Conservation (phyloP, 1,284 basidiomycete genomes). For the Coniferiporia sulphurascens region DNA sequence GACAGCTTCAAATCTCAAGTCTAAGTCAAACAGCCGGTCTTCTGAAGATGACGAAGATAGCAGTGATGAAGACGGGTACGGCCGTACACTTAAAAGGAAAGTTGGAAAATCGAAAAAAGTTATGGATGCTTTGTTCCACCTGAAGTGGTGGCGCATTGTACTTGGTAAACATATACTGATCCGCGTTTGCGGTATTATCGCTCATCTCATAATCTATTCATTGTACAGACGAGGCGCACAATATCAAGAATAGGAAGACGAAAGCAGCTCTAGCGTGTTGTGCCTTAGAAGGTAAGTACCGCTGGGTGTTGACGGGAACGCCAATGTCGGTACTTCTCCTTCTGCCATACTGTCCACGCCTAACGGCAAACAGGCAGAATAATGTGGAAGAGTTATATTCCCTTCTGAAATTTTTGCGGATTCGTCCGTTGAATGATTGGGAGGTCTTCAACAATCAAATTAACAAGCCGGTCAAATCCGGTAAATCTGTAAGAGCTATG, state of each 20-base stretch:
- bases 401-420: conserved; percentile 83
- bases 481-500: conserved; percentile 69
- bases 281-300: conserved; percentile 70
- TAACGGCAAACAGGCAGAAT: conserved; percentile 56
- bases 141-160: conserved; percentile 84
- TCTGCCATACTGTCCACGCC: neutral
- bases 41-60: conserved; percentile 31
- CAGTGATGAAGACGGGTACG: conserved; percentile 36
- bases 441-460: conserved; percentile 76
- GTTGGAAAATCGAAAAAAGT: conserved; percentile 35
- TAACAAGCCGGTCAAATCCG: conserved; percentile 73
- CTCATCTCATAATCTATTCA: neutral
- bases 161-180: conserved; percentile 49
- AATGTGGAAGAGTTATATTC: conserved; percentile 87
- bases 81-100: conserved; percentile 34
- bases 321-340: conserved; percentile 59
- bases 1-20: conserved; percentile 22
- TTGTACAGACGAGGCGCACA: conserved; percentile 86
- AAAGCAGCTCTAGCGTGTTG: conserved; percentile 81
- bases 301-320: conserved; percentile 90
- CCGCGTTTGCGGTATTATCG: neutral
- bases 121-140: conserved; percentile 70
- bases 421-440: conserved; percentile 82
- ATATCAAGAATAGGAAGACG: conserved; percentile 91
- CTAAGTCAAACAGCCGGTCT: conserved; percentile 25